Evolutionary conservation across 805 yeast species (phyloP).

Genomic region (Metschnikowia baotianmanensis): DNA sequence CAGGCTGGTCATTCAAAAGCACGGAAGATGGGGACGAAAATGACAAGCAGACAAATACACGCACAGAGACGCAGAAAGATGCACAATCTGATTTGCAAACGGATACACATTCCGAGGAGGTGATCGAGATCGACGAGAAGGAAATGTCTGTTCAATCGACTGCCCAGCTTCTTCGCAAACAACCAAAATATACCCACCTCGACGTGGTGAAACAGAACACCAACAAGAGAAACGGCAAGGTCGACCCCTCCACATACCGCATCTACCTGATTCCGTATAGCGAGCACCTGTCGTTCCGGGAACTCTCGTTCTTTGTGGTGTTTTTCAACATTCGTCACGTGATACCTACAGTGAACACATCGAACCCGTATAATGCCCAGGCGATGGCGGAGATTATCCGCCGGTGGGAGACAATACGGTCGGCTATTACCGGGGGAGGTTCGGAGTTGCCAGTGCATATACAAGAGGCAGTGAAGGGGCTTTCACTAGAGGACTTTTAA

Average conservation of each 20-base stretch:
- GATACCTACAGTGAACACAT: conserved; percentile 75
- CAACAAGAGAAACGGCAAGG: conserved; percentile 17
- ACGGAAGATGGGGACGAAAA: conserved; percentile 11
- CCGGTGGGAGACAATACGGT: conserved; percentile 26
- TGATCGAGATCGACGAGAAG: conserved; percentile 6
- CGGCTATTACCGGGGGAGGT: neutral
- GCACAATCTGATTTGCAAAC: neutral
- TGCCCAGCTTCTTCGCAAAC: conserved; percentile 16
- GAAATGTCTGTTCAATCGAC: conserved; percentile 9
- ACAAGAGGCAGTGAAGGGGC: conserved; percentile 8
- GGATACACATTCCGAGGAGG: conserved; percentile 1
- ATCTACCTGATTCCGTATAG: conserved; percentile 78
- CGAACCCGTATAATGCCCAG: conserved; percentile 22
- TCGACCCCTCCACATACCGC: conserved; percentile 33
- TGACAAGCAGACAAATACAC: neutral
- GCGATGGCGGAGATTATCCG: conserved; percentile 34
- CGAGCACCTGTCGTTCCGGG: conserved; percentile 90
- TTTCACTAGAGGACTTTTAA: conserved; percentile 21
- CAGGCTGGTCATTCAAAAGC: conserved; percentile 77
- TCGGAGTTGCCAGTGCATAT: conserved; percentile 1
- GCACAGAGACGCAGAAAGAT: neutral
- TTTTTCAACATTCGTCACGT: conserved; percentile 49
- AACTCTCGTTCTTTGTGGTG: conserved; percentile 63
- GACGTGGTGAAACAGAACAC: conserved; percentile 32
- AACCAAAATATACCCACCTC: conserved; percentile 23